Evolutionary conservation across 2,329 filamentous ascomycete genomes (phyloP).

Genomic region (Xylaria sp.): DNA sequence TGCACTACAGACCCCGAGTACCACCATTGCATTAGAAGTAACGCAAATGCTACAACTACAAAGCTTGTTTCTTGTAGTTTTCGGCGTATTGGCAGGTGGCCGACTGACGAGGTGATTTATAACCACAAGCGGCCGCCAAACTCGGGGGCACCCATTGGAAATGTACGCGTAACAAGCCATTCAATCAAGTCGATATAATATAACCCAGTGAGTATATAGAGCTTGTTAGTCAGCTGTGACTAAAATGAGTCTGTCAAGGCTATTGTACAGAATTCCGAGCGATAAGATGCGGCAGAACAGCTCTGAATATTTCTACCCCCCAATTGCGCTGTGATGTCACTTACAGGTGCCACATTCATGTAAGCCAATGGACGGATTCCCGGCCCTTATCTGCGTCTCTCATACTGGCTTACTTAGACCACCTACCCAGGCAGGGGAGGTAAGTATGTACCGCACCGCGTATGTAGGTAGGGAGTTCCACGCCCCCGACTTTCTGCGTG

Average conservation of each 20-base stretch:
- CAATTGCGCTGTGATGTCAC: not conserved
- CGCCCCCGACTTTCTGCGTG: not conserved
- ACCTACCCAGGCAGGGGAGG: not conserved
- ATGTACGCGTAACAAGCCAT: not conserved
- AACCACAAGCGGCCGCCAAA: not conserved
- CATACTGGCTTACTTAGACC: not conserved
- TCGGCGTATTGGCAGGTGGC: not conserved
- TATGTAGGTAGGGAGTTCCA: conserved; percentile 2
- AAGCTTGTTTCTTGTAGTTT: not conserved
- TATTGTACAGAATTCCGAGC: not conserved
- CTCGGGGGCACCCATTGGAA: not conserved
- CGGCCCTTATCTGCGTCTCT: not conserved
- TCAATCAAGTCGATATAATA: not conserved
- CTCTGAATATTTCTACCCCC: not conserved
- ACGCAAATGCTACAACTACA: not conserved
- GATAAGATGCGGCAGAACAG: not conserved
- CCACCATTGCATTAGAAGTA: conserved; percentile 2
- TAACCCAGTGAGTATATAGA: not conserved
- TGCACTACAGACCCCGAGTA: not conserved
- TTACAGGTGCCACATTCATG: not conserved
- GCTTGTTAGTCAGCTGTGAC: not conserved
- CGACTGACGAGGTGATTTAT: not conserved
- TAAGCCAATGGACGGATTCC: not conserved
- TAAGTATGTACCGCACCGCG: conserved; percentile 8
- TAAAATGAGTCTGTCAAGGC: not conserved